Conservation (phyloP, 2,329 filamentous ascomycete genomes). For the Hymenoscyphus albidus region DNA sequence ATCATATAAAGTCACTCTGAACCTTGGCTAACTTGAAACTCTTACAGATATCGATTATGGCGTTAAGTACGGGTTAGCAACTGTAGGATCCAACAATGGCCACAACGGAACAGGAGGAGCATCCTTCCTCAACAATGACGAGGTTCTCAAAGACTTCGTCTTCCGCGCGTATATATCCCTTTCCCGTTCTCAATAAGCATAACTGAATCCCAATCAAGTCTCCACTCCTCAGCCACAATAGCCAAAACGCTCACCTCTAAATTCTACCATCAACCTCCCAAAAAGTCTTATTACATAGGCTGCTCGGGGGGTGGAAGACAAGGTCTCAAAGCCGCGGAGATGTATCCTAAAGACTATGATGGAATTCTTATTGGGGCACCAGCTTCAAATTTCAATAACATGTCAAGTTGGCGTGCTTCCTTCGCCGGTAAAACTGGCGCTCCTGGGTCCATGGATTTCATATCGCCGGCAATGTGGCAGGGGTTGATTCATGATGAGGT, state of each 20-base stretch:
- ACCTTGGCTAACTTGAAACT: constrained; percentile 14
- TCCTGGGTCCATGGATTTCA: constrained; percentile 6
- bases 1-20: not conserved
- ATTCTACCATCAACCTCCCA: constrained; percentile 2
- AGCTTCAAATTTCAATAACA: constrained; percentile 27
- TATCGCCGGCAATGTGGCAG: constrained; percentile 3
- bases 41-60: constrained; percentile 22
- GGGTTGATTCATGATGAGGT: constrained; percentile 36
- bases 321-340: constrained; percentile 43
- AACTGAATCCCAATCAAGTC: not conserved
- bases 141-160: constrained; percentile 26
- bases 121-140: constrained; percentile 23
- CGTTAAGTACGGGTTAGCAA: constrained; percentile 25
- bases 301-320: constrained; percentile 48
- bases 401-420: constrained; percentile 7
- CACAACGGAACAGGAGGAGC: constrained; percentile 27
- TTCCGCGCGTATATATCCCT: constrained; percentile 17
- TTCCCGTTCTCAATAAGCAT: not conserved
- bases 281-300: constrained; percentile 42
- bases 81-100: constrained; percentile 27
- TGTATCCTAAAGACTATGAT: constrained; percentile 40
- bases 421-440: constrained; percentile 11
- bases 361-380: constrained; percentile 38
- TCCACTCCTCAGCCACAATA: constrained; percentile 7
- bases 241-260: not conserved